Evolutionary conservation across 495 filamentous ascomycete genomes (phyloP).

Genomic region (Mycothermus thermophilus): DNA sequence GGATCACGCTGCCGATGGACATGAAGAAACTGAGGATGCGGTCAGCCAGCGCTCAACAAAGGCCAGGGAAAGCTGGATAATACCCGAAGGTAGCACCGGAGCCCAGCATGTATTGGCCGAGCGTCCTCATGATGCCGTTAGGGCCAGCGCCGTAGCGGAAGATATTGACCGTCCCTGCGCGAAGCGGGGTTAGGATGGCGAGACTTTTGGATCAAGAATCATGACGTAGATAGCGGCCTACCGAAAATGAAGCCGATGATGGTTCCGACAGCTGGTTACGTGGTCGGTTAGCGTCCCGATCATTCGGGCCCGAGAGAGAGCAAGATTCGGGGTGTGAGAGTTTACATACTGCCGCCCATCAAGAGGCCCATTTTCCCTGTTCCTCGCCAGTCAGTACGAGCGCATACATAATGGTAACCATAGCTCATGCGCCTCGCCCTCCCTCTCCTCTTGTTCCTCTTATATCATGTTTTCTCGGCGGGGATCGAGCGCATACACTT

Average conservation of each 20-base stretch:
- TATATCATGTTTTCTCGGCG: too few species aligned
- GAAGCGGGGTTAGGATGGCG: slow-evolving; percentile 18
- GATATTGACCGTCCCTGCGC: slow-evolving; percentile 74
- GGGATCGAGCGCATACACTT: slow-evolving; percentile 50
- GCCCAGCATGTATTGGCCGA: slow-evolving; percentile 96
- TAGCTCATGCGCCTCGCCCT: background rate
- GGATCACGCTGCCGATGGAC: slow-evolving; percentile 93
- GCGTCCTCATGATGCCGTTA: slow-evolving; percentile 80
- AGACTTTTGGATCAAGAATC: too few species aligned
- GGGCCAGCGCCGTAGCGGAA: slow-evolving; percentile 86
- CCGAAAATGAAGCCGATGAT: slow-evolving; percentile 98
- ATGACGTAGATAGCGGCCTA: too few species aligned
- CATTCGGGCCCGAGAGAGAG: too few species aligned
- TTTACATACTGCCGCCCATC: slow-evolving; percentile 84
- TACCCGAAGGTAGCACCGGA: slow-evolving; percentile 96
- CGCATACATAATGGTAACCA: slow-evolving; percentile 20
- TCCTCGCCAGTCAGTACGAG: too few species aligned
- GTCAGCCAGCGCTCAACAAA: background rate
- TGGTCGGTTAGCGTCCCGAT: too few species aligned
- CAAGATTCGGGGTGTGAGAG: too few species aligned
- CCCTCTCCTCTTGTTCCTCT: background rate
- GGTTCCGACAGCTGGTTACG: slow-evolving; percentile 82
- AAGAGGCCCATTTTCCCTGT: slow-evolving; percentile 94
- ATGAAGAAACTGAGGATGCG: slow-evolving; percentile 71
- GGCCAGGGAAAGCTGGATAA: slow-evolving; percentile 11